Evolutionary conservation across 352 stramenopile species (phyloP), one percentile per base, ranked within the genome.

Genomic region (Phytophthora chlamydospora): DNA sequence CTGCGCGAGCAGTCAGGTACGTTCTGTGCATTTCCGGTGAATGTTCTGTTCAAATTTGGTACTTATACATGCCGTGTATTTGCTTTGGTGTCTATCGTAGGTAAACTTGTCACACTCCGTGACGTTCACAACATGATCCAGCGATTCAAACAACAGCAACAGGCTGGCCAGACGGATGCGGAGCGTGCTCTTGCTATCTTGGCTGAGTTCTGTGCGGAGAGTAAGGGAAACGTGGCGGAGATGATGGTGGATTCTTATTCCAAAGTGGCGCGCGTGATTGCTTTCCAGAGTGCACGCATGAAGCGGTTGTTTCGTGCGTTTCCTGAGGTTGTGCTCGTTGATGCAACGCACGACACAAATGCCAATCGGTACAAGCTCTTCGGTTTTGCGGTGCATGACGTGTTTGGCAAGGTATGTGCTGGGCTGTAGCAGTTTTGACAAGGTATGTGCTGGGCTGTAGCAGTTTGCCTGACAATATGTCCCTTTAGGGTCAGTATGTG

Each of bases 121-220:
- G 39, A 45, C 17, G 39, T 45, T 7, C 39, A 45, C 17, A 45
- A 29, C 17, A 45, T 45, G 39, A 31, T 45, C 13, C 16, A 31
- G n/a, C n/a, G n/a, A n/a, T 45, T 45, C n/a, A 45, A 45, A 31
- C 13, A 45, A 3, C 16, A 45, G 7, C 39, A 31, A 9, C 24
- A 13, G 8, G 39, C 39, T 27, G 17, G 39, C 24, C 6, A 29
- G 8, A 45, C 39, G 17, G 6, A 31, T 45, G 39, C 39, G 7
- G 39, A 31, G 39, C 39, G 39, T 45, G 39, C 39, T 13, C 39
- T 45, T 45, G 36, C 36, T 24, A 42, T 42, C 21, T n/a, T 42
- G 14, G 36, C 16, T 6, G 36, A 42, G 13, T 42, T 45, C 39
- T 31, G 1, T 31, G 39, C 2, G 39, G 39, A 45, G 2, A 31